Evolutionary conservation across 2,329 filamentous ascomycete genomes (phyloP), one percentile per base, ranked within the genome.

Genomic region (Alternaria sp.): DNA sequence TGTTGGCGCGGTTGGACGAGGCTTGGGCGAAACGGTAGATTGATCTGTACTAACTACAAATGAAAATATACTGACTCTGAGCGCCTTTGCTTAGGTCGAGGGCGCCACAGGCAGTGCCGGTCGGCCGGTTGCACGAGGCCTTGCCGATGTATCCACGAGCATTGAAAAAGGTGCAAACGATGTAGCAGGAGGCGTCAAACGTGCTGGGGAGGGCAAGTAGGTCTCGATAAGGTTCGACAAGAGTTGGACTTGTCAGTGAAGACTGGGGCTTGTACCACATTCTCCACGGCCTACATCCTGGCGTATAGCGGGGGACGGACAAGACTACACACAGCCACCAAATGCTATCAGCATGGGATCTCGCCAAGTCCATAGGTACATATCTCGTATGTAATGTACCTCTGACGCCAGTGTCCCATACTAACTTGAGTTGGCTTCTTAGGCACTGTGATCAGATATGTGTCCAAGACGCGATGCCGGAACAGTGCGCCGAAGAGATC

Each of bases 161-260:
- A 67, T 84, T n/a, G 80, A 84, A 62, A 78, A 82, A 55, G 82
- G 80, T 1, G 79, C 79, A 15, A 74, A 75, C n/a, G 74, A 74
- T 36, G 79, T 83, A 50, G 82, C 81, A 1, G 81, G 80, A 54
- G 83, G 82, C 1, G 80, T 81, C 7, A 83, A 84, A 78, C 75
- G 82, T 62, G 82, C 82, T 60, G 82, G 83, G 1, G 79, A 84
- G 68, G 82, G 82, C 57, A 84, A 82, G 74, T 83, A 77, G 58
- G 11, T 23, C 30, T 25, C 17, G 23, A 21, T 10, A 28, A 55
- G 25, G 40, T 43, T 36, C 13, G 21, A 4, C n/a, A 46, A 46
- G 60, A 54, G 46, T 19, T 43, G 21, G 40, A 26, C 13, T 6
- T 13, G 46, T 15, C 40, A 21, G 45, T 12, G 26, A n/a, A 12